phyloP scores from a whole-genome alignment of 2,329 filamentous ascomycete genomes.

The Alternaria gansuensis region DNA sequence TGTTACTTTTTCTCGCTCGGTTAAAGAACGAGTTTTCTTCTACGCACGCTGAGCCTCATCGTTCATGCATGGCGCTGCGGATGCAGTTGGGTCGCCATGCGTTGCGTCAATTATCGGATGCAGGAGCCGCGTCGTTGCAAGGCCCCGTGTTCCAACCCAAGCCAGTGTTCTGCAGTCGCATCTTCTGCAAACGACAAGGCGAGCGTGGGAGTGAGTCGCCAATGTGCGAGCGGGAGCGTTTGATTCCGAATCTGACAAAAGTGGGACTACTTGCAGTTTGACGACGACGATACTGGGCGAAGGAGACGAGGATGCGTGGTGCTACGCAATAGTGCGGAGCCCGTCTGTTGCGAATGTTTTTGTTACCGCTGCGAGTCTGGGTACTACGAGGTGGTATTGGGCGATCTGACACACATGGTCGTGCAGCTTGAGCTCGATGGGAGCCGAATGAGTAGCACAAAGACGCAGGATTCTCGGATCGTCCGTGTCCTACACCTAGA shows the following conservation, averaged over 20 bases:
- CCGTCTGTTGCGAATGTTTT: background rate
- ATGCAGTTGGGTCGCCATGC: conserved; percentile 11
- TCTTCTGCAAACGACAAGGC: background rate
- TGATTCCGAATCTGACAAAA: background rate
- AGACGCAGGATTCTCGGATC: conserved; percentile 16
- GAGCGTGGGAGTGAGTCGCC: conserved; percentile 17
- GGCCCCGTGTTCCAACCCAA: background rate
- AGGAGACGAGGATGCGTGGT: conserved; percentile 22
- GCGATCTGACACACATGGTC: conserved; percentile 6
- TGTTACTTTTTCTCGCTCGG: conserved; percentile 28
- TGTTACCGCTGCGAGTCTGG: background rate
- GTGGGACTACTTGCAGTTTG: conserved; percentile 14
- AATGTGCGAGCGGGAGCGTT: conserved; percentile 20
- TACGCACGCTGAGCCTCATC: conserved; percentile 26
- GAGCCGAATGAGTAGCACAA: conserved; percentile 11
- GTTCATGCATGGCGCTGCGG: conserved; percentile 19
- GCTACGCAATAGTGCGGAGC: conserved; percentile 20
- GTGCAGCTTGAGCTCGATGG: conserved; percentile 8
- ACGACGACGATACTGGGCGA: conserved; percentile 1
- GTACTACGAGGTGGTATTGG: background rate
- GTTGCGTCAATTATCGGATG: conserved; percentile 6
- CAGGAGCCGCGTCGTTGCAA: conserved; percentile 1
- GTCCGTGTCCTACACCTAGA: conserved; percentile 17
- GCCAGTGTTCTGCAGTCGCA: background rate
- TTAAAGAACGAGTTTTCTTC: conserved; percentile 9